phyloP scores from a whole-genome alignment of 2,329 filamentous ascomycete species.

The Xylaria sp. region DNA sequence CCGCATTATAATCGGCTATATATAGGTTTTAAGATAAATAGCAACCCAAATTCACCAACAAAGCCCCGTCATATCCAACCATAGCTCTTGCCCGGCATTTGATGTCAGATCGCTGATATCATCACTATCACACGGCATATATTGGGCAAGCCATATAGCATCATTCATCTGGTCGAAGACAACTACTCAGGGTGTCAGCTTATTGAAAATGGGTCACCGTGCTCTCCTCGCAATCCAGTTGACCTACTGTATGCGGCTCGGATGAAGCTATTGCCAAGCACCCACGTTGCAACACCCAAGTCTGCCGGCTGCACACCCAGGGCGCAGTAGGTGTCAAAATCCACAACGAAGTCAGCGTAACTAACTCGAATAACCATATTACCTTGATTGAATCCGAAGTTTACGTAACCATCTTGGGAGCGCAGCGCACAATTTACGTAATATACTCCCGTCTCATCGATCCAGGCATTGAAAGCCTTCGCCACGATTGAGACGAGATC shows the following conservation, averaged over 20 bases:
- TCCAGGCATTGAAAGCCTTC: slow-evolving; percentile 48
- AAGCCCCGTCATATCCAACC: slow-evolving; percentile 48
- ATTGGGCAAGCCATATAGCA: slow-evolving; percentile 54
- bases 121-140: slow-evolving; percentile 52
- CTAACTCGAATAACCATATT: slow-evolving; percentile 56
- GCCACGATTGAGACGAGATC: slow-evolving; percentile 59
- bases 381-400: slow-evolving; percentile 58
- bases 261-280: slow-evolving; percentile 54
- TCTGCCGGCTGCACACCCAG: slow-evolving; percentile 53
- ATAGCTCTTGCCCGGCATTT: slow-evolving; percentile 48
- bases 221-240: not conserved
- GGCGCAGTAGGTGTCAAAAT: slow-evolving; percentile 52
- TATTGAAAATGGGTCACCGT: not conserved
- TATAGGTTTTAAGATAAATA: not conserved
- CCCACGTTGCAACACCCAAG: slow-evolving; percentile 48
- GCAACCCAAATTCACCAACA: slow-evolving; percentile 42
- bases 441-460: slow-evolving; percentile 46
- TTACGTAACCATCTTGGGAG: slow-evolving; percentile 55
- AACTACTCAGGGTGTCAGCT: slow-evolving; percentile 45
- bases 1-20: not conserved
- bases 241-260: slow-evolving; percentile 52
- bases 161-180: slow-evolving; percentile 55
- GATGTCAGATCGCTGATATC: slow-evolving; percentile 50
- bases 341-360: slow-evolving; percentile 58
- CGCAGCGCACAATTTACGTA: slow-evolving; percentile 54